phyloP scores from a whole-genome alignment of 257 asterid genomes.

The Solanum microdontum region DNA sequence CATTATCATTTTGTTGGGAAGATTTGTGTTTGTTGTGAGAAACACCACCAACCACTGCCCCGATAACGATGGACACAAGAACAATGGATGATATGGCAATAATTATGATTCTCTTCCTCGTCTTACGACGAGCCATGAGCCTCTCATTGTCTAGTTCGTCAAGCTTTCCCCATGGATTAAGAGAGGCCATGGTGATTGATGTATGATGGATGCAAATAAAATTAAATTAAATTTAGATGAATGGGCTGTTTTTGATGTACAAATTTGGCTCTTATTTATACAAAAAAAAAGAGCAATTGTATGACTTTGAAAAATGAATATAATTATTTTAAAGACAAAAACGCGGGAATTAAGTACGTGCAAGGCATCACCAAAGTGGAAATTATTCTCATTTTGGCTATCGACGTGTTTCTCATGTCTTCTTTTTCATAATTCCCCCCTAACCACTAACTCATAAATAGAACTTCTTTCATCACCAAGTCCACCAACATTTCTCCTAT shows the following conservation, averaged over 20 bases:
- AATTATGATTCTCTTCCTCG: conserved; percentile 39
- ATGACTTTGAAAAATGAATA: neutral
- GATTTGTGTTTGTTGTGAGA: conserved; percentile 16
- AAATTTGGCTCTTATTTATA: neutral
- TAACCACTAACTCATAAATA: neutral
- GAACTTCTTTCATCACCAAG: neutral
- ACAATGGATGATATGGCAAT: conserved; percentile 39
- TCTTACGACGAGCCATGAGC: conserved; percentile 33
- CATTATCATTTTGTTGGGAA: neutral
- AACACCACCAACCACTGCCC: conserved; percentile 45
- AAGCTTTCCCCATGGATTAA: conserved; percentile 46
- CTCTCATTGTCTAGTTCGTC: conserved; percentile 48
- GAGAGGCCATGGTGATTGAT: conserved; percentile 20
- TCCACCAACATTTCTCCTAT: neutral
- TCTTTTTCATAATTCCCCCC: neutral
- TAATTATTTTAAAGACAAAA: neutral
- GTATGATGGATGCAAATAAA: neutral
- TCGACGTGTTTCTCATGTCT: conserved; percentile 22
- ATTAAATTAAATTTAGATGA: neutral
- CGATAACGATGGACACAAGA: conserved; percentile 42
- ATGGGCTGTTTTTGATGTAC: neutral
- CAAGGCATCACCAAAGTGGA: conserved; percentile 15
- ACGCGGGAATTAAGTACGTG: conserved; percentile 25
- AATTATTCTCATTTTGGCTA: neutral
- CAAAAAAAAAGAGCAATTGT: neutral